These are phyloP conservation scores for Scheffersomyces titani DNA, from an alignment of 1,139 yeast species.

Conservation along the genomic window DNA sequence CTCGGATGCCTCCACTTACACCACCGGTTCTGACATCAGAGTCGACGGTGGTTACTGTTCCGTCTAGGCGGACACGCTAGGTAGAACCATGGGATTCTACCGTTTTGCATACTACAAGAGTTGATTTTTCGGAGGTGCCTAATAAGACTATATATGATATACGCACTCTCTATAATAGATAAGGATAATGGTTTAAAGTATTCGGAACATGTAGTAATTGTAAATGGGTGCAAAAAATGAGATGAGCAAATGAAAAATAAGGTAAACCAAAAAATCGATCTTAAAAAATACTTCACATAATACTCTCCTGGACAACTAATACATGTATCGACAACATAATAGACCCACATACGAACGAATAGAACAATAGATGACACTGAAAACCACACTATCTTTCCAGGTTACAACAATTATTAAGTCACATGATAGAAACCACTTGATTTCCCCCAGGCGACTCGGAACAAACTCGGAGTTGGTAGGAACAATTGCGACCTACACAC, in stretches of 20 bases:
- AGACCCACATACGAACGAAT: neutral
- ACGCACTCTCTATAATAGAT: neutral
- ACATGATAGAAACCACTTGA: neutral
- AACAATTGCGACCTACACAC: neutral
- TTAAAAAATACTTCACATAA: too few relatives aligned
- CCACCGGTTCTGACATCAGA: slow-evolving; percentile 48
- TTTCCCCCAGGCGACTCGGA: neutral
- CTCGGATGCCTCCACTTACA: slow-evolving; percentile 35
- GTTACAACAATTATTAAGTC: neutral
- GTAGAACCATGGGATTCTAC: neutral
- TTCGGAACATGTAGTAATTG: neutral
- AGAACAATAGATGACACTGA: neutral
- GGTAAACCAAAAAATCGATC: too few relatives aligned
- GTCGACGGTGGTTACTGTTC: slow-evolving; percentile 51
- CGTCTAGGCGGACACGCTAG: slow-evolving; percentile 13
- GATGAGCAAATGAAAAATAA: neutral
- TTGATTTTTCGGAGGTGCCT: neutral
- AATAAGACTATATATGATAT: too few relatives aligned
- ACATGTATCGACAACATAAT: neutral
- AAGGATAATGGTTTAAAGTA: neutral
- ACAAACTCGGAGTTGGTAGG: neutral
- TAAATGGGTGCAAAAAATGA: neutral
- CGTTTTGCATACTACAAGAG: neutral
- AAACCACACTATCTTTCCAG: neutral
- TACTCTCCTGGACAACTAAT: too few relatives aligned